Conservation (phyloP, 345 rosid genomes). For the Salix exigua region DNA sequence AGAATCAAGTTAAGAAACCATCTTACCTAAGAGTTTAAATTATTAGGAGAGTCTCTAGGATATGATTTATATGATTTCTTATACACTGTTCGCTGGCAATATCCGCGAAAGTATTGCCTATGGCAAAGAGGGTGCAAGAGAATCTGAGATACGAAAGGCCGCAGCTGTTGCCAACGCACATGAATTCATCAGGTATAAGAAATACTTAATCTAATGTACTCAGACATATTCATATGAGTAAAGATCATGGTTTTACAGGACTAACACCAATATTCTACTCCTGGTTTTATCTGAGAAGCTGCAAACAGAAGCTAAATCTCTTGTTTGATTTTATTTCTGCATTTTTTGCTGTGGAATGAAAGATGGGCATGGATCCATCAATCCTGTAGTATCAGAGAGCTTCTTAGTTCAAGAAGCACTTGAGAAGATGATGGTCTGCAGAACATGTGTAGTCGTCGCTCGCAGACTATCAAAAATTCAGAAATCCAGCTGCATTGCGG, state of each 20-base stretch:
- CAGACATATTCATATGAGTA: neutral
- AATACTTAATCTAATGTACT: neutral
- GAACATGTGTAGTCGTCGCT: slow-evolving; percentile 52
- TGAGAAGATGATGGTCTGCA: slow-evolving; percentile 58
- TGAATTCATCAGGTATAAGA: neutral
- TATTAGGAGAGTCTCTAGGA: too few relatives aligned
- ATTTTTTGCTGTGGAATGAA: too few relatives aligned
- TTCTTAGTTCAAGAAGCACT: slow-evolving; percentile 55
- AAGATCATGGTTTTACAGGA: too few relatives aligned
- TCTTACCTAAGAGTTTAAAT: too few relatives aligned
- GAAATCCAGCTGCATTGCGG: slow-evolving; percentile 49
- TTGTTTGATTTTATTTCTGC: too few relatives aligned
- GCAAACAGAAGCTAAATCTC: neutral
- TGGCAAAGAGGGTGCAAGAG: neutral
- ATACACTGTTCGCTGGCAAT: neutral
- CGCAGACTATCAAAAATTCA: slow-evolving; percentile 59
- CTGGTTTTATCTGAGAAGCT: neutral
- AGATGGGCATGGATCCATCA: slow-evolving; percentile 59
- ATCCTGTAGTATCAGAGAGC: slow-evolving; percentile 52
- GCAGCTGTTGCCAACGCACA: neutral
- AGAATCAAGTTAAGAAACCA: too few relatives aligned
- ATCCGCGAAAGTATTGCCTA: neutral
- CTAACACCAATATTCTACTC: neutral
- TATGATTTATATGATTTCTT: too few relatives aligned
- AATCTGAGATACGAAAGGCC: neutral